These are phyloP conservation scores for Pharus latifolius DNA, from an alignment of 176 grass and related monocot genomes.

Conservation along the genomic window DNA sequence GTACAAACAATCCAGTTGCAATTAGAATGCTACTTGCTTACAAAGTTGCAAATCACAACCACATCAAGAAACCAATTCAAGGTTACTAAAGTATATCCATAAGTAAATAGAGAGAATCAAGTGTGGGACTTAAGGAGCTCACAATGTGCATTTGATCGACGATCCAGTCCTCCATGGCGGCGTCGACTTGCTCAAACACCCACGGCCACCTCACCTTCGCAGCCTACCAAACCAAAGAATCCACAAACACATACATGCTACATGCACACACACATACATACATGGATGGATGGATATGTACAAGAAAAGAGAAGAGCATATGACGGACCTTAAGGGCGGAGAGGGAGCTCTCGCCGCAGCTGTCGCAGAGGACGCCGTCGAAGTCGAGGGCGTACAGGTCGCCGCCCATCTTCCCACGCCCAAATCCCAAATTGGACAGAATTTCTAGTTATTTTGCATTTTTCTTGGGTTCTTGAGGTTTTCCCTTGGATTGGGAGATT, in stretches of 20 bases:
- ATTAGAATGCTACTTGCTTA: background rate
- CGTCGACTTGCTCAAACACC: conserved; percentile 50
- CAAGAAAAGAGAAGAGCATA: background rate
- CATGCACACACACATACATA: background rate
- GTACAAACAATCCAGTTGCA: background rate
- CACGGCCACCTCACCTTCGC: conserved; percentile 82
- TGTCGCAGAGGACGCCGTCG: conserved; percentile 90
- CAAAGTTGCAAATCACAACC: background rate
- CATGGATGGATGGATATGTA: background rate
- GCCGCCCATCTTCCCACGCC: conserved; percentile 34
- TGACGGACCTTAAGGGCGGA: conserved; percentile 65
- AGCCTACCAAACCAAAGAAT: conserved; percentile 41
- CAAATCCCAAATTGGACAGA: background rate
- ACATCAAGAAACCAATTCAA: background rate
- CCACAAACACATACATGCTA: background rate
- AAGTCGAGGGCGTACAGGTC: conserved; percentile 88
- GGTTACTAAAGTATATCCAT: background rate
- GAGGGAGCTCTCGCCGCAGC: conserved; percentile 90
- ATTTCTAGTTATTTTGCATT: background rate
- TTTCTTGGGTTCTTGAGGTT: background rate
- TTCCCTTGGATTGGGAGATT: no score
- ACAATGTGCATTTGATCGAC: conserved; percentile 85
- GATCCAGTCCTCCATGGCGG: conserved; percentile 62
- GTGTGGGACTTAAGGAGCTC: background rate
- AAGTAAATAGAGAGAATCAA: background rate